A percentile compares a stretch with the other conserved stretches of the same genome.
phyloP scores from a whole-genome alignment of 192 early-diverging fungal species.

The Coemansia brasiliensis region DNA sequence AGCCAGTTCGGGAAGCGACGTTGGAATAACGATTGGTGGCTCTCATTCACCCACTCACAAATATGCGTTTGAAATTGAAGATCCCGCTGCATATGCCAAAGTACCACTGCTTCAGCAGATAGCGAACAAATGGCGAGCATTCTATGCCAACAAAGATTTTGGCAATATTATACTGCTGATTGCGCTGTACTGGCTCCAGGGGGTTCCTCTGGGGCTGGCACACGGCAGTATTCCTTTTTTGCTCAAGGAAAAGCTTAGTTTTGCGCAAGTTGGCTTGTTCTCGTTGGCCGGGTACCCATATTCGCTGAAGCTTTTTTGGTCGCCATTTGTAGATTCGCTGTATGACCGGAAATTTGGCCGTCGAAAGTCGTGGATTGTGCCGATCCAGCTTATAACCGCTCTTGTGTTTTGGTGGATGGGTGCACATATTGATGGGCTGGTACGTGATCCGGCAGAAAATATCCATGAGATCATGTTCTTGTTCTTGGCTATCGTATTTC shows the following conservation, averaged over 20 bases:
- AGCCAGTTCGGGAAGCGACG: constrained; percentile 20
- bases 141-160: constrained; percentile 56
- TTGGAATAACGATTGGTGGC: constrained; percentile 41
- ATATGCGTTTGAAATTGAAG: constrained; percentile 50
- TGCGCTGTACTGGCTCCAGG: constrained; percentile 80
- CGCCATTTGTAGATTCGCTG: constrained; percentile 91
- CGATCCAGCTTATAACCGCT: constrained; percentile 89
- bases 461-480: constrained; percentile 65
- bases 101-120: constrained; percentile 1
- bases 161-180: constrained; percentile 57
- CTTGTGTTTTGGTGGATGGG: constrained; percentile 79
- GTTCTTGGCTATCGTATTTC: constrained; percentile 85
- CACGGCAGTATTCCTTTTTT: constrained; percentile 93
- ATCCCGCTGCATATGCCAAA: constrained; percentile 30
- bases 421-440: constrained; percentile 68
- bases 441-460: constrained; percentile 55
- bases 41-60: constrained; percentile 25
- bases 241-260: constrained; percentile 91
- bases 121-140: constrained; percentile 21
- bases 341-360: constrained; percentile 82
- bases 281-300: constrained; percentile 95
- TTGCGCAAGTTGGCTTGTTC: constrained; percentile 90
- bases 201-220: constrained; percentile 88
- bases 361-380: constrained; percentile 98
- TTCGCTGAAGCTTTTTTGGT: constrained; percentile 97